Evolutionary conservation across 1,284 basidiomycete species (phyloP), one percentile per base, ranked within the genome.

Genomic region (Farysia itapuensis): DNA sequence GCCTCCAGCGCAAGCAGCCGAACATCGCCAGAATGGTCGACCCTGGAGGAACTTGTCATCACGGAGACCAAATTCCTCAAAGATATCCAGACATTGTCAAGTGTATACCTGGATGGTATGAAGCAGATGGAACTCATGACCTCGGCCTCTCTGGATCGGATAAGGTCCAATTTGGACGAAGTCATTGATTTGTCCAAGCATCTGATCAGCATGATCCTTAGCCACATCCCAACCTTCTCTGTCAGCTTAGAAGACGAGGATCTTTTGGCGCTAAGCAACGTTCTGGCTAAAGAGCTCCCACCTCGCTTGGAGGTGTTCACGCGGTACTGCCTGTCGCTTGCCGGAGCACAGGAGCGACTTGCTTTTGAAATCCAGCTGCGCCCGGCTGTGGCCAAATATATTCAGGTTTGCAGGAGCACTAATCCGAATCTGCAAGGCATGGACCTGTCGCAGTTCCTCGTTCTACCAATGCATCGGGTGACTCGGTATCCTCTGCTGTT

Each of bases 401-500:
- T 50, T 36, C 40, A 50, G 35, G 18, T 50, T 31, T 31, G 35
- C 13, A 33, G 37, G 18, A 39, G 26, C 26, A 50, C 47, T 16
- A 50, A 50, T 20, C 47, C 47, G 9, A 30, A 28, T 5, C n/a
- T 50, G 15, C 47, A 50, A 21, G 47, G 47, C 2, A 50, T 50
- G 47, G 40, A 50, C 19, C 41, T 50, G 35, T 30, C 30, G 5
- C 40, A 50, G n/a, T 43, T 35, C 40, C 40, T 50, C 5, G 40
- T 50, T 6, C 36, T 50, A 6, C 41, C 47, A n/a, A 36, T 49
- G 6, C 41, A 43, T n/a, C 40, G 47, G 5, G 31, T 49, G 20
- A 49, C 47, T 5, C 35, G 47, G 12, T 49, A 49, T 25, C 47
- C 40, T 3, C 29, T 49, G n/a, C 40, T 49, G 7, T 50, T 50